Evolutionary conservation across 2,329 filamentous ascomycete genomes (phyloP), one percentile per base, ranked within the genome.

Genomic region (Akanthomyces uredinophilus): DNA sequence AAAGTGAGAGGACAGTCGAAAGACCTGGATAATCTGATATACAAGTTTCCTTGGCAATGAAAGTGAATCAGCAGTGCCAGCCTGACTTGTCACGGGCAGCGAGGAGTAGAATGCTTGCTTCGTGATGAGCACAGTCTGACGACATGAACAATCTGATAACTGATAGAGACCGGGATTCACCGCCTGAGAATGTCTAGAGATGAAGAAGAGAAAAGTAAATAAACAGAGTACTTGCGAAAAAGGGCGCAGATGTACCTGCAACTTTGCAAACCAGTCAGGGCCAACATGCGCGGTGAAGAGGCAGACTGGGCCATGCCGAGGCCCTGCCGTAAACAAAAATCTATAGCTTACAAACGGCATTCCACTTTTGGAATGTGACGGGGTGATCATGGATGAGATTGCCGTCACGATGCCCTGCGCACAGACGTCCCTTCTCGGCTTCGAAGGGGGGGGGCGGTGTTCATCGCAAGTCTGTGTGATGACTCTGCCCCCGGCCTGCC

Each of bases 331-430:
- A 49, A 58, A 58, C 43, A 50, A 37, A 24, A 14, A 29, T 10
- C 22, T 29, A 27, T 24, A 20, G 22, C 3, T 13, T 14, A 14
- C 35, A 27, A 3, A 14, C 41, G 14, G 41, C 58, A 60, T 53
- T 60, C 58, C 58, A 54, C 8, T 46, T 46, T 39, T 39, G 39
- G 58, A 60, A 60, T 53, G 58, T 47, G 49, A 60, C 41, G 27
- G n/a, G 41, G 49, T 44, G 58, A 60, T 53, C 27, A 4, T 50
- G 44, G 41, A 39, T 41, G 35, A 41, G 32, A 16, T 59, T 24
- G 24, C 7, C n/a, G 22, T 39, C 41, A 20, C 39, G 41, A 53
- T 39, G 11, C 14, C 7, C 14, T 20, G 27, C 50, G 58, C 50
- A 60, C 50, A 60, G 58, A 60, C 58, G 32, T n/a, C 11, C 22